Evolutionary conservation across 2,329 filamentous ascomycete species (phyloP).

Genomic region (Trichophyton equinum): DNA sequence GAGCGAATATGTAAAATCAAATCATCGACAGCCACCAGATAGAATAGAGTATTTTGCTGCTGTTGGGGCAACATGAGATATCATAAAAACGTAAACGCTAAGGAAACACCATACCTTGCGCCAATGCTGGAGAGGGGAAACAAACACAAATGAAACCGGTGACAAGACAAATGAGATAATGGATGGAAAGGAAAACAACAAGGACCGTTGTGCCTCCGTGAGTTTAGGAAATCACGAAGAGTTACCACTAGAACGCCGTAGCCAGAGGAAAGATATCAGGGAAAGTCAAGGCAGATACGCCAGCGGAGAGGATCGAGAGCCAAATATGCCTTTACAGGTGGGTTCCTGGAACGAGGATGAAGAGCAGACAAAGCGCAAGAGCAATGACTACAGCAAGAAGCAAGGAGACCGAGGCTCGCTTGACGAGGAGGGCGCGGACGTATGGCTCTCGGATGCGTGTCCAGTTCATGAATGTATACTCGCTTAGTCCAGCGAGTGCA

Average conservation of each 20-base stretch:
- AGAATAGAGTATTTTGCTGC: background rate
- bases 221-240: background rate
- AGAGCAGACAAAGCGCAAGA: slow-evolving; percentile 71
- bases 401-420: slow-evolving; percentile 71
- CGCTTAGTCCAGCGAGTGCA: slow-evolving; percentile 78
- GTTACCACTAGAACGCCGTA: background rate
- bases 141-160: background rate
- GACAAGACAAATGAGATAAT: background rate
- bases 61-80: background rate
- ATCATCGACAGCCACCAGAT: background rate
- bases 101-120: slow-evolving; percentile 5
- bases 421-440: slow-evolving; percentile 70
- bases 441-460: slow-evolving; percentile 80
- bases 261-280: background rate
- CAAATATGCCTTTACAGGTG: slow-evolving; percentile 21
- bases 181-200: background rate
- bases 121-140: slow-evolving; percentile 2
- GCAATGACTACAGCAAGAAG: slow-evolving; percentile 63
- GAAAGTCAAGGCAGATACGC: background rate
- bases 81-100: slow-evolving; percentile 4
- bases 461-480: slow-evolving; percentile 93
- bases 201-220: slow-evolving; percentile 1
- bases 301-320: background rate
- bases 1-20: background rate
- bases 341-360: slow-evolving; percentile 85